phyloP scores from a whole-genome alignment of 176 grass and related monocot genomes.

The Raddia guianensis region DNA sequence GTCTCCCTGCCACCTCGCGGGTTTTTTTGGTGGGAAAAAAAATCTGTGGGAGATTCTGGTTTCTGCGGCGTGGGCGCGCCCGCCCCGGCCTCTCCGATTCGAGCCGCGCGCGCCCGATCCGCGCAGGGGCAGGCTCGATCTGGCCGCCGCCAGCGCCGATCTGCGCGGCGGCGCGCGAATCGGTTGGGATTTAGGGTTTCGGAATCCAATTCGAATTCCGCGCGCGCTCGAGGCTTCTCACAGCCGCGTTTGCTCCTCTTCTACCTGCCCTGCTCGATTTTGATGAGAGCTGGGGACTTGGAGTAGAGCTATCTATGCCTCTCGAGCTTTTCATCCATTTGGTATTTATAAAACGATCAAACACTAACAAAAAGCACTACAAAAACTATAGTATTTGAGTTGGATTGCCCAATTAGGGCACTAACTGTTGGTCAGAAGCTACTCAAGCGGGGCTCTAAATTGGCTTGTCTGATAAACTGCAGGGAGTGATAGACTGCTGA shows the following conservation, averaged over 20 bases:
- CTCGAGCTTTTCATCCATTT: constrained; percentile 24
- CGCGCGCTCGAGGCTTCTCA: background rate
- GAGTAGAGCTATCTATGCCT: background rate
- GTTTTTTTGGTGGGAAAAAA: constrained; percentile 10
- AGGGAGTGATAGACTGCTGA: constrained; percentile 48
- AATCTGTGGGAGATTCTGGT: constrained; percentile 7
- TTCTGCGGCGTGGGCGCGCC: background rate
- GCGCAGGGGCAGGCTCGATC: constrained; percentile 51
- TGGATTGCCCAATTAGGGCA: constrained; percentile 25
- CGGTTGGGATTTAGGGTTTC: constrained; percentile 53
- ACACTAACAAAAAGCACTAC: background rate
- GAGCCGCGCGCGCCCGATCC: constrained; percentile 45
- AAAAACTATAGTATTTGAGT: constrained; percentile 23
- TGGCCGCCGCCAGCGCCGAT: constrained; percentile 45
- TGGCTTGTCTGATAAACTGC: constrained; percentile 61
- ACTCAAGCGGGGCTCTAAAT: constrained; percentile 42
- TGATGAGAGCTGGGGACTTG: constrained; percentile 26
- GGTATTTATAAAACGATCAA: constrained; percentile 26
- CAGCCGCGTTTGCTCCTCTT: constrained; percentile 10
- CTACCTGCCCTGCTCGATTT: constrained; percentile 30
- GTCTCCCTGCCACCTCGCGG: constrained; percentile 50
- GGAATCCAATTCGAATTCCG: constrained; percentile 32
- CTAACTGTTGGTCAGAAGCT: constrained; percentile 11
- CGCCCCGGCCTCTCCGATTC: constrained; percentile 7
- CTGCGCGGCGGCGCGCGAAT: constrained; percentile 24